Evolutionary conservation across 345 rosid species (phyloP), one percentile per base, ranked within the genome.

Genomic region (Raphanus raphanistrum): DNA sequence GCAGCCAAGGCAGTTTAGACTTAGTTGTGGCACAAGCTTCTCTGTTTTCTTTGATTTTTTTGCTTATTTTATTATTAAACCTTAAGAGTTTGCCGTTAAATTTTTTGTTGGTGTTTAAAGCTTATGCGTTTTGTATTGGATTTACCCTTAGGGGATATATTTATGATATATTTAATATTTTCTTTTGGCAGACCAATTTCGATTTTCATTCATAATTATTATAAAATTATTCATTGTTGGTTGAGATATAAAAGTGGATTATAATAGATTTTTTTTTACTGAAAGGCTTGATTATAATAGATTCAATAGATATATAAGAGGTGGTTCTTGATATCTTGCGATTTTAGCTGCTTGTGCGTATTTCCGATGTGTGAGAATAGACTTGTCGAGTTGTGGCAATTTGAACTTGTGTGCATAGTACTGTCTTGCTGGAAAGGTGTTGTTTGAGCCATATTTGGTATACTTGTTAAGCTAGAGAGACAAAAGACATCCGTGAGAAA

Each of bases 1-100:
- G 87, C 87, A 52, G 76, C 89, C 27, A 89, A 87, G 82, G 70
- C 83, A 12, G 85, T 83, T 5, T 80, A 86, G 68, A 60, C 62
- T 75, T 29, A 6, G 28, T 28, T 75, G 63, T 25, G 4, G 36
- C 62, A 45, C 52, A 3, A 62, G 12, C 74, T 61, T 61, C 17
- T 62, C 29, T 36, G 54, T 17, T 62, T 35, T 68, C 52, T 43
- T 68, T 26, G 4, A 11, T 45, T 69, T 68, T 55, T 48, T 41
- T 59, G 21, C 55, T 38, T 3, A 10, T 61, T 45, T 2, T 16
- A 15, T 48, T 48, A 13, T 48, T 48, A 48, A 48, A 48, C 55
- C 16, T 48, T 48, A 48, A 48, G 70, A 61, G 25, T 63, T 62
- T 58, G 65, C 3, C 29, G 21, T 8, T 28, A 21, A 21, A 21